phyloP scores from a whole-genome alignment of 441 rosid genomes.

The Gossypium aridum region DNA sequence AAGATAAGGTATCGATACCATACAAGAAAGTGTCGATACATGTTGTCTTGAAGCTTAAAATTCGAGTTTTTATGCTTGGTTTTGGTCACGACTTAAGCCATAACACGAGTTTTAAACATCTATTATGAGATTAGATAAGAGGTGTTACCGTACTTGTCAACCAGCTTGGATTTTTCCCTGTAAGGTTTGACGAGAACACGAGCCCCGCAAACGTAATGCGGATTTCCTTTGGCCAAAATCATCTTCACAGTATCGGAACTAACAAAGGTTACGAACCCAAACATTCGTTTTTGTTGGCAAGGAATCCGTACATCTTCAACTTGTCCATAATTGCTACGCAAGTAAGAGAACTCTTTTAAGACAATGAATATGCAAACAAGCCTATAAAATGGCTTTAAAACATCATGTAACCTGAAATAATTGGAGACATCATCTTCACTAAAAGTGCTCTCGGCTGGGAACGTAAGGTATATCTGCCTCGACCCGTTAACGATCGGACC shows the following conservation, averaged over 20 bases:
- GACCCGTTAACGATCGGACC: slow-evolving; percentile 49
- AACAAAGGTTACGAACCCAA: slow-evolving; percentile 65
- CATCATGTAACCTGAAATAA: slow-evolving; percentile 43
- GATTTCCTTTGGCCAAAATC: slow-evolving; percentile 58
- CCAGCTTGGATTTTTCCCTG: slow-evolving; percentile 54
- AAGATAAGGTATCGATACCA: too few species aligned
- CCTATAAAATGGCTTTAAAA: neutral
- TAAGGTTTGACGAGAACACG: slow-evolving; percentile 73
- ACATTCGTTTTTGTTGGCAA: slow-evolving; percentile 65
- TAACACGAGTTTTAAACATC: too few species aligned
- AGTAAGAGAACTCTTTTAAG: neutral
- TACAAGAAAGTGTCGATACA: too few species aligned
- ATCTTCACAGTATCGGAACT: slow-evolving; percentile 50
- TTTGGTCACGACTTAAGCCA: too few species aligned
- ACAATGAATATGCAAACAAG: neutral
- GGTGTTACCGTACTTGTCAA: slow-evolving; percentile 27
- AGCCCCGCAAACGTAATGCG: slow-evolving; percentile 59
- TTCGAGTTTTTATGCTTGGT: too few species aligned
- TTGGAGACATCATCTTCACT: slow-evolving; percentile 63
- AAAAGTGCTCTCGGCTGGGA: slow-evolving; percentile 64
- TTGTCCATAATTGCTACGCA: slow-evolving; percentile 44
- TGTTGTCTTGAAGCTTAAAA: too few species aligned
- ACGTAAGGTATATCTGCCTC: slow-evolving; percentile 56
- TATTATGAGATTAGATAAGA: too few species aligned
- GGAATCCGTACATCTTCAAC: slow-evolving; percentile 75